Base-by-base conservation (phyloP, 1,284 basidiomycete species). In the Vanrija sp. region DNA sequence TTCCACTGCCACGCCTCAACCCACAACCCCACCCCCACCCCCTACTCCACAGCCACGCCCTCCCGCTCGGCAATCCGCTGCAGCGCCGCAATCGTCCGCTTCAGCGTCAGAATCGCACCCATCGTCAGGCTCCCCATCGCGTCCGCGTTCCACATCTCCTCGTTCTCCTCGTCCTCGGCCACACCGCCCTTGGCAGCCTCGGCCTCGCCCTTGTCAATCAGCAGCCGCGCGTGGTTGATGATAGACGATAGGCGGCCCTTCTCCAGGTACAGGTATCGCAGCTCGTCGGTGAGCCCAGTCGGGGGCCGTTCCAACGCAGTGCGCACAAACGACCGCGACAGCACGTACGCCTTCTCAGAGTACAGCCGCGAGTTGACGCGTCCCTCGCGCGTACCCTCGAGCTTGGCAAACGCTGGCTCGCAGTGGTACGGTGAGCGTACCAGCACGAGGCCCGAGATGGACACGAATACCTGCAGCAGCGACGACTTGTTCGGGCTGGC, bases 371-470 rank as follows among this genome's bases (percentile, higher is more conserved):
- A 76, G 54, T 93, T 95, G 56, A 93, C 83, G 45, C 81, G 86
- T 19, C 89, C 91, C 69, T 95, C 93, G 58, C 87, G 85, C 1
- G 92, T 95, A 1, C 88, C 89, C 59, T 89, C 80, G 37, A 93
- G 78, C 71, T 92, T 95, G 69, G 94, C 91, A 39, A 71, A 93
- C 0, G 89, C 89, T 22, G 92, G 92, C 66, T 93, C 90, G 65
- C 89, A 93, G 68, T 89, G 93, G 85, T 88, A 96, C 80, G 92
- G 92, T 67, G 93, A 87, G 66, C 88, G 87, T 6, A 95, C 91
- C 7, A 97, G 81, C 9, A 97, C 93, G 14, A 96, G 80, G 14
- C 90, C 91, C 67, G 95, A 92, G 49, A 96, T 95, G 15, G 90
- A 94, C 15, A 97, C 89, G 52, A 96, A 84, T 0, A 90, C 89